Percentiles rank a stretch among this genome's conserved stretches.
These are phyloP conservation scores for Gaeumannomyces sp. DNA, from an alignment of 2,329 filamentous ascomycete genomes.

Conservation along the genomic window DNA sequence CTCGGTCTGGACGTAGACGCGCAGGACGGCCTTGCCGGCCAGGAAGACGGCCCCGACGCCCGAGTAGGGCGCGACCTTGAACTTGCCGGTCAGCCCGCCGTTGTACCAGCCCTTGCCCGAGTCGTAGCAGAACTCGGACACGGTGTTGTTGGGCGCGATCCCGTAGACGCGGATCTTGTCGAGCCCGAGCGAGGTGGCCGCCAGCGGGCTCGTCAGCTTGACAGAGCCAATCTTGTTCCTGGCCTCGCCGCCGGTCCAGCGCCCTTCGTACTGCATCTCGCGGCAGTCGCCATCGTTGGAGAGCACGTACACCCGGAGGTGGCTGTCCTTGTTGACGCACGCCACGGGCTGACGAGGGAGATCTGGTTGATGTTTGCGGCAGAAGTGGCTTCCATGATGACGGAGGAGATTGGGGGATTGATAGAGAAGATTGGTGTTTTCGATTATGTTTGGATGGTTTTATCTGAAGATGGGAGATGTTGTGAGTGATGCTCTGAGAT, in stretches of 20 bases:
- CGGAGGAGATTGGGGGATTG: not conserved
- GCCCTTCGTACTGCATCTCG: constrained; percentile 9
- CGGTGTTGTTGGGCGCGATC: constrained; percentile 6
- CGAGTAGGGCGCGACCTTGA: constrained; percentile 11
- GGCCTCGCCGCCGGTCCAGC: constrained; percentile 7
- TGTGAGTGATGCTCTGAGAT: not conserved
- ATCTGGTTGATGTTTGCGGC: constrained; percentile 10
- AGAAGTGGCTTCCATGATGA: not conserved
- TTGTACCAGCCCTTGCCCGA: constrained; percentile 10
- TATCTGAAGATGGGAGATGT: not conserved
- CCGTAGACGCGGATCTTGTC: constrained; percentile 12
- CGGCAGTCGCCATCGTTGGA: constrained; percentile 13
- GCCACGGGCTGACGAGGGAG: constrained; percentile 11
- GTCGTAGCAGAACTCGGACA: constrained; percentile 9
- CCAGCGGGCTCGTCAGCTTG: constrained; percentile 10
- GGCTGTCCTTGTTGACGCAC: constrained; percentile 11
- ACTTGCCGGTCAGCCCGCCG: constrained; percentile 9
- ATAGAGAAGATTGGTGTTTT: not conserved
- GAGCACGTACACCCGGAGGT: constrained; percentile 13
- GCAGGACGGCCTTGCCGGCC: constrained; percentile 6
- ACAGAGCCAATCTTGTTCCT: constrained; percentile 9
- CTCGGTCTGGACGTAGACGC: constrained; percentile 12
- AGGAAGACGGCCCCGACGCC: constrained; percentile 12
- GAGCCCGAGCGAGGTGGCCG: constrained; percentile 11
- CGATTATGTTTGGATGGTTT: not conserved